Base-by-base conservation (phyloP, 352 stramenopile genomes). In the Aphanomyces astaci region DNA sequence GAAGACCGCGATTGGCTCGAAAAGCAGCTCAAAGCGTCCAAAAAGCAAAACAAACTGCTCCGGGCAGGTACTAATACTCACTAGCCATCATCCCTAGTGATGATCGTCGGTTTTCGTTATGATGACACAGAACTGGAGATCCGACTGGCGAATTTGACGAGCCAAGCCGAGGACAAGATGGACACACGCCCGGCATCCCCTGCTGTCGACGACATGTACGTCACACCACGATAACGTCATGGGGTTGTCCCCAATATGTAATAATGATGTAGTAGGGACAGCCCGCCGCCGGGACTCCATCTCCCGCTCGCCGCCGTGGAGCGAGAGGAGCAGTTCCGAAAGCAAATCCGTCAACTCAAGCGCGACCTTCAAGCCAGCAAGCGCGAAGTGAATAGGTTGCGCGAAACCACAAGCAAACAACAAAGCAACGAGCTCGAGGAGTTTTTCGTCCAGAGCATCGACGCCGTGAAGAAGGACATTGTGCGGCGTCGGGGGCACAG, bases 41-140 rank as follows among this genome's bases (percentile, higher is more conserved):
- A 97, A 72, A 97, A 96, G 62, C 89, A 97, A 64, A 97, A 97
- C 74, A 97, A 97, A 71, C 65, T 98, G 27, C 75, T 96, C 32
- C 84, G 84, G 24, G 84, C 86, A 0, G 88, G 93, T 68, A 11
- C 28, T n/a, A n/a, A n/a, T n/a, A n/a, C n/a, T n/a, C n/a, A 32
- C 51, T 22, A n/a, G 19, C 19, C 51, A 5, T n/a, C n/a, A n/a
- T n/a, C n/a, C n/a, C n/a, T n/a, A n/a, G n/a, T n/a, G n/a, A n/a
- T n/a, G n/a, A n/a, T 59, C 30, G 10, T 1, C n/a, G 19, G 19
- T 11, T 1, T 4, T 59, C 51, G 19, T 10, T 13, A 36, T 32
- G 0, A 53, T n/a, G 4, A 2, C 15, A 31, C 33, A 68, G 62
- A 68, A 45, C 43, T 68, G 1, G 62, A 68, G 32, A 68, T 68